Evolutionary conservation across 1,284 basidiomycete genomes (phyloP), one percentile per base, ranked within the genome.

Genomic region (Sporisorium graminicola): DNA sequence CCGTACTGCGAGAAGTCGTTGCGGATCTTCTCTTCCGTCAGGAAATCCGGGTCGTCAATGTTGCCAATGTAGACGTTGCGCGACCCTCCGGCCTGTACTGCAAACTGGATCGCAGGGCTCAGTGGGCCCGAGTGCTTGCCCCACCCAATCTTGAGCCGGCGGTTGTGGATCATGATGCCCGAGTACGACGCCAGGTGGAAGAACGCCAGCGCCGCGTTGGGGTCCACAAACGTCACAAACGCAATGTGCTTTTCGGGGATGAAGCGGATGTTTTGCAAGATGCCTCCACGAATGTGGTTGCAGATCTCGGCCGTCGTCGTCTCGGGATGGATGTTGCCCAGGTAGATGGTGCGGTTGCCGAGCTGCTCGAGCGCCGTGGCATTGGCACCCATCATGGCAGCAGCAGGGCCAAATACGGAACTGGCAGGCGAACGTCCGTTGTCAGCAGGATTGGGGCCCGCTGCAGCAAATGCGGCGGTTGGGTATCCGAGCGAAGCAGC

Each of bases 1-100:
- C 83, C 83, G 66, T 79, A 84, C 58, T 81, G 79, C 31, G 80
- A 79, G 59, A 85, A 77, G 61, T 85, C 83, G 50, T 55, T 64
- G 26, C 80, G 76, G 55, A 85, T 78, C 65, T 84, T 84, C 1
- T 85, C 82, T 47, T 81, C 79, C 40, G 68, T 81, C 58, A 84
- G 64, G 20, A 73, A 24, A 27, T 82, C 75, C 1, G 82, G 77
- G 26, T 85, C 72, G 68, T 80, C 82, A 46, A 85, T 82, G 67
- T 85, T 85, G 63, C 83, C 83, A 43, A 85, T 76, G 73, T 85
- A 85, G 42, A 85, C 80, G 61, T 85, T 85, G 27, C 83, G 74
- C 44, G 81, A 83, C 10, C 82, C 82, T n/a, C 83, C 83, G 13
- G 82, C 77, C 63, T 85, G 83, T 46, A 85, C 83, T 0, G 83